These are phyloP conservation scores for Teratosphaeria viscida DNA, from an alignment of 2,329 filamentous ascomycete genomes.

Conservation along the genomic window DNA sequence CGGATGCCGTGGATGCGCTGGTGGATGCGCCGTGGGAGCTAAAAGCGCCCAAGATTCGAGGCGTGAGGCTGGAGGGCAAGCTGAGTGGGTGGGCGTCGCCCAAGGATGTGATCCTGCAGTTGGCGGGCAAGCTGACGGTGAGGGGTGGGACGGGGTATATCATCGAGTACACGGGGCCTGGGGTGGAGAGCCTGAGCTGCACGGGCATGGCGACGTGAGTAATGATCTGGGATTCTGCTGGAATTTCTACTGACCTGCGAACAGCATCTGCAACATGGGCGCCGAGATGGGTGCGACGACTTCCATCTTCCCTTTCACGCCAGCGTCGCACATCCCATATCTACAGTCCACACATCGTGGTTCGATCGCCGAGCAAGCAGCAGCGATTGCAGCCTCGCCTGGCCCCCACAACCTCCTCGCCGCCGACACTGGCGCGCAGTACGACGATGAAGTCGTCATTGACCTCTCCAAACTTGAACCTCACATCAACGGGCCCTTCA, in stretches of 20 bases:
- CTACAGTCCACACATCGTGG: conserved; percentile 71
- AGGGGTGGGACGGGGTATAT: conserved; percentile 83
- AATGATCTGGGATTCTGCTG: background rate
- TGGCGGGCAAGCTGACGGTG: conserved; percentile 85
- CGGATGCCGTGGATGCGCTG: conserved; percentile 91
- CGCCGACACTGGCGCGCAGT: conserved; percentile 72
- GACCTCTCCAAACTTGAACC: conserved; percentile 84
- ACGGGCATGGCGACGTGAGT: conserved; percentile 75
- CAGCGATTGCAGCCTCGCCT: conserved; percentile 48
- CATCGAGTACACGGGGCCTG: conserved; percentile 67
- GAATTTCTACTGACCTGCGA: background rate
- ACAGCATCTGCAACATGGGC: conserved; percentile 51
- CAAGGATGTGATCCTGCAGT: conserved; percentile 86
- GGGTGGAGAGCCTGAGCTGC: conserved; percentile 76
- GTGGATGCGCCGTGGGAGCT: conserved; percentile 96
- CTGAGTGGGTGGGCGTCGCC: conserved; percentile 85
- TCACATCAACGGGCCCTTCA: conserved; percentile 94
- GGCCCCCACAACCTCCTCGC: conserved; percentile 55
- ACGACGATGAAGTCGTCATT: conserved; percentile 85
- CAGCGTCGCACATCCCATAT: conserved; percentile 69
- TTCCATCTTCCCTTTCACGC: conserved; percentile 86
- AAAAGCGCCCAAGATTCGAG: conserved; percentile 83
- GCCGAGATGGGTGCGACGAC: conserved; percentile 89
- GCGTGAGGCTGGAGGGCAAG: conserved; percentile 72
- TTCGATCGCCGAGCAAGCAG: conserved; percentile 57